Evolutionary conservation across 805 yeast genomes (phyloP), one percentile per base, ranked within the genome.

Genomic region (Metschnikowia matae): DNA sequence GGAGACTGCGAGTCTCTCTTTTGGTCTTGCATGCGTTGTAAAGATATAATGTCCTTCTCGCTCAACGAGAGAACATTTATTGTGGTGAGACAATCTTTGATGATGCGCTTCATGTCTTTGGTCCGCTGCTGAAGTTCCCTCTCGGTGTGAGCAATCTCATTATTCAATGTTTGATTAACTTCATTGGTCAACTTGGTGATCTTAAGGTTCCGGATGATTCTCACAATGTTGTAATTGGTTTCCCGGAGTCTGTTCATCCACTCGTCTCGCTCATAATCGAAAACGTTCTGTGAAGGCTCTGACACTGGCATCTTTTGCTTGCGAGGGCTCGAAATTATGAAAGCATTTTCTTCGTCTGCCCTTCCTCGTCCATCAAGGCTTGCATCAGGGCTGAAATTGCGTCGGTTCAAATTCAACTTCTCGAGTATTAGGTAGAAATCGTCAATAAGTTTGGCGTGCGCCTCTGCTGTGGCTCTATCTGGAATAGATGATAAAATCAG

Each of bases 141-240:
- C 26, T 66, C 65, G 31, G 67, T 66, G 18, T 43, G 44, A 10
- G 62, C 64, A 10, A 69, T 62, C 45, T 65, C 71, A 17, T 41
- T 49, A 40, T 58, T 61, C 2, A 73, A 46, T 1, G 49, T 53
- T 3, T 54, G 8, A 1, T 70, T 44, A 1, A 65, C 50, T 1
- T 69, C 73, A 14, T 56, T 60, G 2, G 73, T 63, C n/a, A 74
- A 59, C 48, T 71, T 73, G 34, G 76, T 66, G 17, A 71, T 49
- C 45, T 66, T 70, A 40, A 73, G 59, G 7, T 64, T 56, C 17
- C 76, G 58, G 23, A 74, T 68, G 1, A 66, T 67, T 34, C 66
- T 55, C 8, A 73, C 70, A 11, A 74, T 56, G 36, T 66, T 66
- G 56, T 71, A 69, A 51, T 73, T 73, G 20, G 70, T 46, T 18